These are phyloP conservation scores for Stephanodiscus minutulus DNA, from an alignment of 108 stramenopile genomes.

Conservation along the genomic window DNA sequence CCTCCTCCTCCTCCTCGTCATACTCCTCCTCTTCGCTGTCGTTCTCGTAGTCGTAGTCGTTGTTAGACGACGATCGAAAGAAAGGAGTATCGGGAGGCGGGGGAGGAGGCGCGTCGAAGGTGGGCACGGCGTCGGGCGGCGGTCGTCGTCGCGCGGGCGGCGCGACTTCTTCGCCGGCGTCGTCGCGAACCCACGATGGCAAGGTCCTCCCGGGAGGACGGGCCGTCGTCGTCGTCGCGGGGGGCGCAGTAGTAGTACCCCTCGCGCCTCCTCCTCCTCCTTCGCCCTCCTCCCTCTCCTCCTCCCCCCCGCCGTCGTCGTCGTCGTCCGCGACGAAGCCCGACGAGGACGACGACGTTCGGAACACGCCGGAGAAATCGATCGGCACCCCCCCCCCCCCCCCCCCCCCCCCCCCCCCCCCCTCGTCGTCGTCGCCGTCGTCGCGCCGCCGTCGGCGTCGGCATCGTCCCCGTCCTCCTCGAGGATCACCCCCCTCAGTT, in stretches of 20 bases:
- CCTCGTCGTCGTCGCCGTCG: not conserved
- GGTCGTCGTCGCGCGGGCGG: not conserved
- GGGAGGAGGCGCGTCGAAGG: conserved; percentile 3
- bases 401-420: not conserved
- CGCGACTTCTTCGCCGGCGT: not conserved
- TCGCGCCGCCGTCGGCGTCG: too few species aligned
- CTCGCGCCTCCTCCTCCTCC: too few species aligned
- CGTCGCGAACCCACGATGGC: conserved; percentile 20
- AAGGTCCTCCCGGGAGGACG: too few species aligned
- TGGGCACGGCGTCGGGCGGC: not conserved
- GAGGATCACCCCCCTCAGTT: conserved; percentile 29
- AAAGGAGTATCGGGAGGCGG: conserved; percentile 35
- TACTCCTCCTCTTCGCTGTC: not conserved
- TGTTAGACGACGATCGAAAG: conserved; percentile 33
- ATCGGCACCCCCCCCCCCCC: not conserved
- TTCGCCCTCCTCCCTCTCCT: not conserved
- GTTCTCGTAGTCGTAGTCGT: not conserved
- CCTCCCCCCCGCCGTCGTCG: not conserved
- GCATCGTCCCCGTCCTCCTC: conserved; percentile 19
- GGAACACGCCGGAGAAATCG: conserved; percentile 31
- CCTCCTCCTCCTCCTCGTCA: conserved; percentile 3
- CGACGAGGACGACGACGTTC: conserved; percentile 10
- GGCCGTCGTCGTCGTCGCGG: not conserved
- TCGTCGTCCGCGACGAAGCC: too few species aligned
- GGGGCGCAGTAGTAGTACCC: too few species aligned